phyloP scores from a whole-genome alignment of 805 yeast genomes.

The Pichia nanzhaoensis region DNA sequence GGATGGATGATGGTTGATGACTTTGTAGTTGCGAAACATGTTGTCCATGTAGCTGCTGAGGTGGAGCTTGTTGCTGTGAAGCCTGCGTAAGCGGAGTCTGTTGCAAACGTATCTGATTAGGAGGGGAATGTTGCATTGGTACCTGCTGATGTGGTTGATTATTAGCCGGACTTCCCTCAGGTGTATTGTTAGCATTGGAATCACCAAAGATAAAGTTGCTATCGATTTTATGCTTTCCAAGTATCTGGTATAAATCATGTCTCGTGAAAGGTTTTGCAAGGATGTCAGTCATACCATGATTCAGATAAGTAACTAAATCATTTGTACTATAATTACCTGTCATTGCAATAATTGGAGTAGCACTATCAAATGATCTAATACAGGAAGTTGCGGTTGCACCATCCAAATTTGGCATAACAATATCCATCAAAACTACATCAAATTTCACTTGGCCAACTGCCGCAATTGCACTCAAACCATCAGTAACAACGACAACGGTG shows the following conservation, averaged over 20 bases:
- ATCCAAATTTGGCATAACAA: slow-evolving; percentile 82
- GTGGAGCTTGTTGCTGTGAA: no score
- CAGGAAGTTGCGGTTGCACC: slow-evolving; percentile 89
- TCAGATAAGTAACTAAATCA: slow-evolving; percentile 71
- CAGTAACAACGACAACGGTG: slow-evolving; percentile 85
- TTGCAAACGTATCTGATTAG: no score
- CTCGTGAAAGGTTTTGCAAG: slow-evolving; percentile 92
- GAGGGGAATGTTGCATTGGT: no score
- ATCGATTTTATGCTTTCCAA: slow-evolving; percentile 64
- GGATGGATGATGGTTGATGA: no score
- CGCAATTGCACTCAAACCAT: slow-evolving; percentile 83
- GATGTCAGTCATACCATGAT: slow-evolving; percentile 89
- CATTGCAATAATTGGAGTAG: slow-evolving; percentile 91
- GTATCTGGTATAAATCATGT: slow-evolving; percentile 70
- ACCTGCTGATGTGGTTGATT: no score
- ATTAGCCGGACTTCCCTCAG: slow-evolving; percentile 2
- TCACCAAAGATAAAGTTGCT: slow-evolving; percentile 17
- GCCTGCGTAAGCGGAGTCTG: no score
- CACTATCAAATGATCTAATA: slow-evolving; percentile 74
- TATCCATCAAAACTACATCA: slow-evolving; percentile 79
- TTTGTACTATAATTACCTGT: slow-evolving; percentile 82
- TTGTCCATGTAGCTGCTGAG: no score
- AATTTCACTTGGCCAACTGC: slow-evolving; percentile 64
- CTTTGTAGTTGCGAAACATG: no score
- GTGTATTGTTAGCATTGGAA: slow-evolving; percentile 12